Base-by-base conservation (phyloP, 805 yeast genomes). In the Teunomyces pallodes region DNA sequence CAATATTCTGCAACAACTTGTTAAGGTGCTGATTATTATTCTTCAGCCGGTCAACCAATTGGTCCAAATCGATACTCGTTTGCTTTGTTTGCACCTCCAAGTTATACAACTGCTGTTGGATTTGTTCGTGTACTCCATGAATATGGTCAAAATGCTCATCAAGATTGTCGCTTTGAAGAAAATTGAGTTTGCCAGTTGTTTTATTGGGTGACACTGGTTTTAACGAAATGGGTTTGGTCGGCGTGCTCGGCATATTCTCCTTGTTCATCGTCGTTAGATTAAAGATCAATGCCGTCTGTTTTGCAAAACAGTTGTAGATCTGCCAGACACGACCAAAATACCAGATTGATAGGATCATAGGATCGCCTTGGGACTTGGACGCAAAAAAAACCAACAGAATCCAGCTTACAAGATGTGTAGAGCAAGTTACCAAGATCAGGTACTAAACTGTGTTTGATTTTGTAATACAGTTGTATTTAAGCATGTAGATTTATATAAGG, bases 11-110 rank as follows among this genome's bases (percentile, higher is more conserved):
- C 10, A 72, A 60, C 36, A 72, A 57, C 49, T 61, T 64, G 47
- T 64, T 69, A 59, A 72, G 65, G 48, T 67, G 53, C 46, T 62
- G 66, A 51, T 72, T 70, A 51, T 72, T 72, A 52, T 67, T 70
- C 54, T 67, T 71, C 67, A 67, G 72, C 28, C 76, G 54, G 36
- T 69, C 74, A 20, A 59, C 60, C 41, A 72, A 59, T 49, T 71
- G 72, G 4, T 56, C 67, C 46, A 72, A 52, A 50, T 71, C 77
- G 1, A 62, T 56, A 29, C 59, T 60, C 5, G 71, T 66, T 49
- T 72, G 77, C 33, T 63, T 64, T 3, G 72, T 61, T 40, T 62
- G 66, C 1, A 58, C 53, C 52, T 70, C 75, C 12, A 72, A 53
- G 24, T 56, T 53, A 42, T 57, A 52, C 43, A 71, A 49, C 43